Percentiles rank a stretch among this genome's conserved stretches.
These are phyloP conservation scores for Penicillium glabrum DNA, from an alignment of 2,329 filamentous ascomycete genomes.

Conservation along the genomic window DNA sequence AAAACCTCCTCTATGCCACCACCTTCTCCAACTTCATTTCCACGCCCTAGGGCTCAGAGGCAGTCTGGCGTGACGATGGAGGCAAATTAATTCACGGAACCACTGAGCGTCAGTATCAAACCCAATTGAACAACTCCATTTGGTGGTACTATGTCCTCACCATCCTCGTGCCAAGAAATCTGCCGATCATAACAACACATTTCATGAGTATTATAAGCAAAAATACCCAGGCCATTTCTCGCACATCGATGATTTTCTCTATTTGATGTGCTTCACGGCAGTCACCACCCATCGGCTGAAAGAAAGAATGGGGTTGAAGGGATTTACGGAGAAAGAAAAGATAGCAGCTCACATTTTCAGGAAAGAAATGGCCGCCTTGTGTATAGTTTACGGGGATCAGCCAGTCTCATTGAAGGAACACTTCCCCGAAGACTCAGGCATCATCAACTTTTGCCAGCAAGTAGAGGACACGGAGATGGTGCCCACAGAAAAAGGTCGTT, in stretches of 20 bases:
- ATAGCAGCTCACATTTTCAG: too few species aligned
- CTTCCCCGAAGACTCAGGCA: background rate
- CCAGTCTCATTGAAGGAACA: too few species aligned
- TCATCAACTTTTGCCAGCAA: background rate
- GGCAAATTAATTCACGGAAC: background rate
- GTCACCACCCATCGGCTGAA: background rate
- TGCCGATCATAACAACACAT: background rate
- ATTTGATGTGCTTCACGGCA: background rate
- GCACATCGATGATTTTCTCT: background rate
- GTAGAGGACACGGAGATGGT: background rate
- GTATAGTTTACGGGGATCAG: too few species aligned
- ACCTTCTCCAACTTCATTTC: background rate
- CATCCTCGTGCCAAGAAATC: background rate
- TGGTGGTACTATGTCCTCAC: background rate
- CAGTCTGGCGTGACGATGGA: background rate
- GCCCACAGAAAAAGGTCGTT: background rate
- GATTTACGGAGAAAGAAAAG: too few species aligned
- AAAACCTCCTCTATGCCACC: background rate
- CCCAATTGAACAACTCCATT: background rate
- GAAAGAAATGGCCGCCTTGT: too few species aligned
- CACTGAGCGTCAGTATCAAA: background rate
- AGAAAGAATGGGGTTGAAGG: background rate
- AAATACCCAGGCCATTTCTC: background rate
- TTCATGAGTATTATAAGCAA: background rate
- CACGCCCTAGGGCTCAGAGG: background rate